Evolutionary conservation across 139 green algal species (phyloP).

Genomic region (Chlamydomonas urium): DNA sequence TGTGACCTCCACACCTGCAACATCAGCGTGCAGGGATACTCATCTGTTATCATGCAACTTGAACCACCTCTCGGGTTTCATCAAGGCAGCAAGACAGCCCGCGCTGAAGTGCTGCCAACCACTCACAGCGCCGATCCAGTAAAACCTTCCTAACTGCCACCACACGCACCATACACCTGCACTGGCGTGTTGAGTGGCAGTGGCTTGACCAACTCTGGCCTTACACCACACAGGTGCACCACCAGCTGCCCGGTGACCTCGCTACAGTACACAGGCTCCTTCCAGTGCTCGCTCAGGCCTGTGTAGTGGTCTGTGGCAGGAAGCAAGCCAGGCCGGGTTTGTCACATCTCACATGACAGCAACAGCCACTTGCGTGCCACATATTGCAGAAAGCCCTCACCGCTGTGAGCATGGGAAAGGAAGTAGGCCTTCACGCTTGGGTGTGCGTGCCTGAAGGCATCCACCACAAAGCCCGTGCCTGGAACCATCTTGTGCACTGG

Average conservation of each 20-base stretch:
- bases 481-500: constrained; percentile 42
- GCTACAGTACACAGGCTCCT: constrained; percentile 77
- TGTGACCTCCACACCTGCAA: constrained; percentile 67
- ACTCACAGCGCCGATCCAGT: no score
- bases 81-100: no score
- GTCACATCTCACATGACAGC: no score
- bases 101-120: no score
- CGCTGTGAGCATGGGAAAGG: constrained; percentile 64
- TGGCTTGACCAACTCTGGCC: constrained; percentile 23
- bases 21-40: no score
- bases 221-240: constrained; percentile 47
- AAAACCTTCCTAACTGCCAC: no score
- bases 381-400: no score
- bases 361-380: no score
- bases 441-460: constrained; percentile 31
- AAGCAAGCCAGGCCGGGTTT: no score
- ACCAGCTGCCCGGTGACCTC: constrained; percentile 58
- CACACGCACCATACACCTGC: constrained; percentile 13
- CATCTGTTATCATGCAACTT: no score
- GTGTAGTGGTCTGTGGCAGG: constrained; percentile 81
- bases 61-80: no score
- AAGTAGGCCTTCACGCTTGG: constrained; percentile 38
- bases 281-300: constrained; percentile 69
- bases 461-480: constrained; percentile 34
- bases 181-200: constrained; percentile 43